Conservation (phyloP, 2,329 filamentous ascomycete species). For the Penicillium capsulatum region DNA sequence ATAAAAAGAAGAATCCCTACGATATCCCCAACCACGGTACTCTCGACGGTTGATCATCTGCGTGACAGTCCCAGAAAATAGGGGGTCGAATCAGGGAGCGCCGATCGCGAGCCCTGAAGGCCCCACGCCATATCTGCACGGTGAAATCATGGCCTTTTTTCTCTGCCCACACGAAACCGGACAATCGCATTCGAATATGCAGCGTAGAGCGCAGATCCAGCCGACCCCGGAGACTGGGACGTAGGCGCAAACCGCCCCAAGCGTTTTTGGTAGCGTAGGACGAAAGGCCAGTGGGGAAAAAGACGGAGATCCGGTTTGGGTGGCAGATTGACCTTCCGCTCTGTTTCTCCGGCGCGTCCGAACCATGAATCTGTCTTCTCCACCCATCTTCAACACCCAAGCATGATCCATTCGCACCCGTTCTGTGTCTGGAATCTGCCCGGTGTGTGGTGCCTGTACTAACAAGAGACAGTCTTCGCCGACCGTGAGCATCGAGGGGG, state of each 20-base stretch:
- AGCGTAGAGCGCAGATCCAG: too few species aligned
- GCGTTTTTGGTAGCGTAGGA: too few species aligned
- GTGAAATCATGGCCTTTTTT: constrained; percentile 14
- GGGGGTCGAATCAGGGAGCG: constrained; percentile 14
- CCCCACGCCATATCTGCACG: constrained; percentile 14
- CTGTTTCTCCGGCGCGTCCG: constrained; percentile 22
- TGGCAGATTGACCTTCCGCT: constrained; percentile 19
- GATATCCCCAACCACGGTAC: not conserved
- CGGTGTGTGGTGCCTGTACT: constrained; percentile 10
- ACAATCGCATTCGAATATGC: too few species aligned
- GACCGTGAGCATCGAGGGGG: constrained; percentile 2
- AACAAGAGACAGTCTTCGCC: not conserved
- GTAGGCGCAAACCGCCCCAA: too few species aligned
- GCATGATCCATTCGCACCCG: constrained; percentile 11
- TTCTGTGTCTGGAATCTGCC: constrained; percentile 1
- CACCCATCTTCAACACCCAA: constrained; percentile 9
- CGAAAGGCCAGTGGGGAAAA: not conserved
- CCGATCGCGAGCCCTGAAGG: constrained; percentile 13
- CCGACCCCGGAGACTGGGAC: too few species aligned
- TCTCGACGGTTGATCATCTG: not conserved
- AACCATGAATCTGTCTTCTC: constrained; percentile 23
- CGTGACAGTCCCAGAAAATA: constrained; percentile 3
- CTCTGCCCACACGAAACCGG: not conserved
- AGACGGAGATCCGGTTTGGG: constrained; percentile 8
- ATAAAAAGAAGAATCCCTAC: not conserved